Conservation (phyloP, 2,329 filamentous ascomycete genomes). For the Beauveria sp. region DNA sequence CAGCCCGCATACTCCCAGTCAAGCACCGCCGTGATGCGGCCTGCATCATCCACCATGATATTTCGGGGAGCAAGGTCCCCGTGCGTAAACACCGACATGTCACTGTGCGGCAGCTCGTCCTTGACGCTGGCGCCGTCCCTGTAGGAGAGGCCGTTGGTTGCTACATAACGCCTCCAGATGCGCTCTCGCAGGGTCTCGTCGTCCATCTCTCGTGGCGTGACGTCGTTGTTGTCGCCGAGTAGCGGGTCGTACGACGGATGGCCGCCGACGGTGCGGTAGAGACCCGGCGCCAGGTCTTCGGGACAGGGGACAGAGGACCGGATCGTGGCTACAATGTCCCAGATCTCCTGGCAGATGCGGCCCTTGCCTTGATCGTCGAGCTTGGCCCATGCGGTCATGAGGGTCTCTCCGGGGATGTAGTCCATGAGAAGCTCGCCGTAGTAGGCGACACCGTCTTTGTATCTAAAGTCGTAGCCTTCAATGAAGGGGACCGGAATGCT, state of each 20-base stretch:
- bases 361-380: slow-evolving; percentile 11
- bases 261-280: slow-evolving; percentile 13
- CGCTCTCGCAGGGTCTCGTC: slow-evolving; percentile 12
- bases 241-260: slow-evolving; percentile 11
- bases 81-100: slow-evolving; percentile 15
- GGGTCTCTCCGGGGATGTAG: slow-evolving; percentile 8
- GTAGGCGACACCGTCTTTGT: slow-evolving; percentile 1
- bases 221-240: slow-evolving; percentile 6
- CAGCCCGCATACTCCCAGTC: slow-evolving; percentile 16
- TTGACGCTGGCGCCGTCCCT: slow-evolving; percentile 6
- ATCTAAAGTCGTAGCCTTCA: neutral
- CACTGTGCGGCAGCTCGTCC: slow-evolving; percentile 2
- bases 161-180: slow-evolving; percentile 11
- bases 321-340: slow-evolving; percentile 12
- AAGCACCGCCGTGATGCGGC: slow-evolving; percentile 13
- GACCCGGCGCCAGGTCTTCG: slow-evolving; percentile 4
- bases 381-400: slow-evolving; percentile 9
- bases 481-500: slow-evolving; percentile 8
- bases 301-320: slow-evolving; percentile 11
- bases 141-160: slow-evolving; percentile 13
- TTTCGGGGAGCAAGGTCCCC: slow-evolving; percentile 15
- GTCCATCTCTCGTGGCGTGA: slow-evolving; percentile 8
- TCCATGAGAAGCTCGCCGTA: slow-evolving; percentile 12
- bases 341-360: slow-evolving; percentile 13
- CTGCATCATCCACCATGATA: slow-evolving; percentile 15